These are phyloP conservation scores for Pythium periplocum DNA, from an alignment of 352 stramenopile genomes.

Conservation along the genomic window DNA sequence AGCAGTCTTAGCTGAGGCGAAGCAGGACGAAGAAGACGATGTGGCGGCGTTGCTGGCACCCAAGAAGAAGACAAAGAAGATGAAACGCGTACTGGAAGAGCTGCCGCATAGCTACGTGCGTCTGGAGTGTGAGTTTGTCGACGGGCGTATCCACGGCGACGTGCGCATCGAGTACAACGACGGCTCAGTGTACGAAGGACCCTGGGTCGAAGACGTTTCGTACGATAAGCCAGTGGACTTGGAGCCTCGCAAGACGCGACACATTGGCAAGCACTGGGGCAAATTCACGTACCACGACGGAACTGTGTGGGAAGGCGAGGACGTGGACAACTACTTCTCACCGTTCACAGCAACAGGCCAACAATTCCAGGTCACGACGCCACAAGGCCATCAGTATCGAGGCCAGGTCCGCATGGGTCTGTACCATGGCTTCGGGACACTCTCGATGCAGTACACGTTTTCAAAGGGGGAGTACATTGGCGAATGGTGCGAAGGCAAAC, in stretches of 20 bases:
- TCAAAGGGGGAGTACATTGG: conserved; percentile 74
- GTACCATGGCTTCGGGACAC: conserved; percentile 67
- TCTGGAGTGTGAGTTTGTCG: conserved; percentile 65
- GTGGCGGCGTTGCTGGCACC: not conserved
- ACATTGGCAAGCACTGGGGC: conserved; percentile 45
- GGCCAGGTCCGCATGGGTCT: conserved; percentile 49
- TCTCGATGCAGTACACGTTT: conserved; percentile 55
- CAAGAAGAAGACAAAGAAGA: conserved; percentile 12
- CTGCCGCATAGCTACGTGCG: conserved; percentile 64
- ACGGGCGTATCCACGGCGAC: conserved; percentile 55
- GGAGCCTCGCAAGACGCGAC: conserved; percentile 50
- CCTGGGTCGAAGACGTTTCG: conserved; percentile 62
- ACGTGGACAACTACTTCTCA: conserved; percentile 82
- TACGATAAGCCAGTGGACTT: conserved; percentile 39
- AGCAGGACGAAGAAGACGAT: not conserved
- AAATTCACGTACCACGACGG: conserved; percentile 72
- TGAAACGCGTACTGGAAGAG: conserved; percentile 20
- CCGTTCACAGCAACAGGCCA: conserved; percentile 57
- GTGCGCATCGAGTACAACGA: conserved; percentile 78
- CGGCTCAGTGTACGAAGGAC: conserved; percentile 72
- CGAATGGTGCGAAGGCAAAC: conserved; percentile 76
- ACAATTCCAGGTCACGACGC: conserved; percentile 48
- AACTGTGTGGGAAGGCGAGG: conserved; percentile 66
- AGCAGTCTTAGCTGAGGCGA: not conserved
- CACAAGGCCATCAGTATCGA: conserved; percentile 42